Evolutionary conservation across 305 asterid genomes (phyloP).

Genomic region (Salvia sclarea): DNA sequence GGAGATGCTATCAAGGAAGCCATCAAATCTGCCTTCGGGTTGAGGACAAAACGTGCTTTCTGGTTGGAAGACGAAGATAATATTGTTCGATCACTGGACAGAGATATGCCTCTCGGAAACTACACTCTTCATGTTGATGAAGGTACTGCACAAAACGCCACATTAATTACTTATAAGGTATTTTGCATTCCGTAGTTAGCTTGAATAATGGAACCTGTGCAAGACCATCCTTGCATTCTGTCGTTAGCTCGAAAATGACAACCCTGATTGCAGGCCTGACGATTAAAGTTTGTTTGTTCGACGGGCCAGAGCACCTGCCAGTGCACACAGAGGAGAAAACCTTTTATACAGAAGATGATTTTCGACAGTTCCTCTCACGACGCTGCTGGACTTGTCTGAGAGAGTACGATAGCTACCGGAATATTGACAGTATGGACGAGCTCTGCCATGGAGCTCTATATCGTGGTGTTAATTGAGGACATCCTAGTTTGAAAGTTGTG

Average conservation of each 20-base stretch:
- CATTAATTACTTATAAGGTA: conserved; percentile 14
- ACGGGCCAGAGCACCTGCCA: conserved; percentile 63
- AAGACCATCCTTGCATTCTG: background rate
- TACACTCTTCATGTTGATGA: conserved; percentile 89
- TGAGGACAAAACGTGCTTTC: conserved; percentile 85
- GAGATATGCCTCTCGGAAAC: conserved; percentile 89
- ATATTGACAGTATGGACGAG: conserved; percentile 68
- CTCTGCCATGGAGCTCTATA: conserved; percentile 72
- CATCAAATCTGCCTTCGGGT: conserved; percentile 74
- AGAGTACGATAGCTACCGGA: conserved; percentile 66
- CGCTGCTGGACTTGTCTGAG: conserved; percentile 79
- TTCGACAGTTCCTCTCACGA: conserved; percentile 58
- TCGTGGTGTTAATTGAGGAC: conserved; percentile 48
- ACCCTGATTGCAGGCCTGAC: conserved; percentile 55
- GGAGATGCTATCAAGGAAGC: conserved; percentile 82
- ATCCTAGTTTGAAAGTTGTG: background rate
- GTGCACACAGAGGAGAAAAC: conserved; percentile 76
- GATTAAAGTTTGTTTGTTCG: conserved; percentile 61
- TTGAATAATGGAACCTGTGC: background rate
- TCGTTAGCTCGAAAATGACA: background rate
- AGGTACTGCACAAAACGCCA: conserved; percentile 47
- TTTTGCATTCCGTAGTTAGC: background rate
- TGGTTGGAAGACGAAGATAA: conserved; percentile 93
- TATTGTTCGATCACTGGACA: conserved; percentile 73
- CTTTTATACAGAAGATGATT: conserved; percentile 71